phyloP scores from a whole-genome alignment of 2,329 filamentous ascomycete species.

The Dactylellina sp. region DNA sequence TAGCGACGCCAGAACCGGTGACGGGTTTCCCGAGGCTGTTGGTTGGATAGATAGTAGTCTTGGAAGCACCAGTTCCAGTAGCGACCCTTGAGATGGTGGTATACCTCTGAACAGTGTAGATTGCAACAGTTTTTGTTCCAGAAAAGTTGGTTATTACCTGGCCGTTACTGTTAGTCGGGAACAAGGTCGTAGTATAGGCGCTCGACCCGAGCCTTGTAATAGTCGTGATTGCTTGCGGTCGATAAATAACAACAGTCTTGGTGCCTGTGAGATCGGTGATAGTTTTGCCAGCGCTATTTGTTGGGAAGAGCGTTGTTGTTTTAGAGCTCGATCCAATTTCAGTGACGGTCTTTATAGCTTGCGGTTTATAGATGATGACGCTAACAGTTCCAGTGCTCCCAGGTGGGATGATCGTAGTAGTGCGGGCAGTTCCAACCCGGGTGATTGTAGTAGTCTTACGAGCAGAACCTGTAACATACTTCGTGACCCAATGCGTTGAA shows the following conservation, averaged over 20 bases:
- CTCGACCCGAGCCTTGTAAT: not conserved
- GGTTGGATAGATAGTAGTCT: conserved; percentile 13
- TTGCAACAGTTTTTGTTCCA: conserved; percentile 6
- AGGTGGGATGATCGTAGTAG: not conserved
- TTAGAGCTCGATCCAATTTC: not conserved
- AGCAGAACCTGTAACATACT: not conserved
- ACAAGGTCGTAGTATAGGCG: conserved; percentile 5
- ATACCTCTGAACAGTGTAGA: not conserved
- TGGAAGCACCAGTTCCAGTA: not conserved
- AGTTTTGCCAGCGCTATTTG: not conserved
- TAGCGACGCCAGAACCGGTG: not conserved
- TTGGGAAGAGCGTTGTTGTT: conserved; percentile 13
- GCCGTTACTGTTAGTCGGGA: conserved; percentile 9
- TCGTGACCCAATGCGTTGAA: conserved; percentile 8
- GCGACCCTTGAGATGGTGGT: conserved; percentile 1
- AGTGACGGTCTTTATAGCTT: not conserved
- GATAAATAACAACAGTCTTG: conserved; percentile 16
- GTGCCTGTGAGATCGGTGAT: conserved; percentile 25
- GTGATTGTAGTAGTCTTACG: conserved; percentile 15
- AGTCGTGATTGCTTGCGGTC: not conserved
- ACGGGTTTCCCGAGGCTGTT: not conserved
- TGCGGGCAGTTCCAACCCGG: not conserved
- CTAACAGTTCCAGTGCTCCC: conserved; percentile 1
- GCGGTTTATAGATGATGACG: conserved; percentile 19
- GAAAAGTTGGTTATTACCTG: not conserved